Evolutionary conservation across 805 yeast species (phyloP).

Genomic region (Candida germanica): DNA sequence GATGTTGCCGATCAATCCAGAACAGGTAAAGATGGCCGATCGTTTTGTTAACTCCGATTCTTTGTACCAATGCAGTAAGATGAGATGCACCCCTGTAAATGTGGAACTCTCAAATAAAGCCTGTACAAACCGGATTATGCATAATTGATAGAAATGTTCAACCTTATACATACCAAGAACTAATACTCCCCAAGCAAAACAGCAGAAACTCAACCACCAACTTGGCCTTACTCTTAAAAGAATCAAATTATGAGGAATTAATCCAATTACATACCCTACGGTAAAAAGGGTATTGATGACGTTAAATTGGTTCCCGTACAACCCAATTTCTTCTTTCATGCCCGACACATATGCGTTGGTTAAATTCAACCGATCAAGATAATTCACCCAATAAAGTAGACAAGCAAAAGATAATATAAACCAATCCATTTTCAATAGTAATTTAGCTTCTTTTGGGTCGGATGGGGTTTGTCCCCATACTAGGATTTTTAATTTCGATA

Average conservation of each 20-base stretch:
- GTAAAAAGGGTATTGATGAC: slow-evolving; percentile 54
- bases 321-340: slow-evolving; percentile 53
- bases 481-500: slow-evolving; percentile 9
- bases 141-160: slow-evolving; percentile 45
- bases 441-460: slow-evolving; percentile 27
- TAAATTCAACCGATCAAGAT: slow-evolving; percentile 47
- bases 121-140: slow-evolving; percentile 57
- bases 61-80: slow-evolving; percentile 53
- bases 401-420: slow-evolving; percentile 41
- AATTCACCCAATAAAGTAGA: slow-evolving; percentile 47
- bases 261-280: slow-evolving; percentile 59
- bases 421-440: slow-evolving; percentile 37
- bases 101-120: slow-evolving; percentile 61
- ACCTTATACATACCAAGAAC: slow-evolving; percentile 52
- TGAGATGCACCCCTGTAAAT: slow-evolving; percentile 51
- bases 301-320: slow-evolving; percentile 49
- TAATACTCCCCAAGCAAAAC: slow-evolving; percentile 54
- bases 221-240: slow-evolving; percentile 52
- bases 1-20: slow-evolving; percentile 54
- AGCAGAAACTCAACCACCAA: slow-evolving; percentile 53
- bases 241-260: slow-evolving; percentile 59
- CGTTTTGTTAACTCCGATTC: slow-evolving; percentile 47
- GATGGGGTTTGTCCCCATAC: slow-evolving; percentile 33
- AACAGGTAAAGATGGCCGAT: slow-evolving; percentile 52
- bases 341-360: slow-evolving; percentile 60